Base-by-base conservation (phyloP, 2,329 filamentous ascomycete species). In the Acarospora socialis region DNA sequence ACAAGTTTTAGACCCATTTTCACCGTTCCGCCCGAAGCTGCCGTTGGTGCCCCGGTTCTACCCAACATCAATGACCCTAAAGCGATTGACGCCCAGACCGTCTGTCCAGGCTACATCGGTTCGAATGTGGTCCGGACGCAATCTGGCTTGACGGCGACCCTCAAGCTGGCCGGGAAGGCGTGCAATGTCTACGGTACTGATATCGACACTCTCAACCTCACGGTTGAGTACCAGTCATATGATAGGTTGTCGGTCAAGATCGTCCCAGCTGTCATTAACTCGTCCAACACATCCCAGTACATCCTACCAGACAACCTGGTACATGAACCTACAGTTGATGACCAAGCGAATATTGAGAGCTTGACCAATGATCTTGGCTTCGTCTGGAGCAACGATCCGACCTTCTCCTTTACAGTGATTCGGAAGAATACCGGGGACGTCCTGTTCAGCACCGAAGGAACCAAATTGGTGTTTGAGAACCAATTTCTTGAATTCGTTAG, bases 141-240 rank as follows among this genome's bases (percentile, higher is more conserved):
- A 3, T 47, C 52, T 37, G 68, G 68, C 3, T 55, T 74, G 31
- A 64, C 56, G 2, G 70, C 69, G 5, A 60, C 54, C 4, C 46
- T 74, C 43, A 55, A 45, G 0, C 48, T 74, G 32, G 67, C 66
- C 21, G 70, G 69, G 3, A 42, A 57, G 14, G 49, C 68, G 18
- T 74, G 82, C 59, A 79, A 87, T 52, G 68, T 73, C 14, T 92
- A 87, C 41, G 82, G 83, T 0, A 77, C 66, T 5, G 83, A 92
- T 48, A 59, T 92, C 17, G 63, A 74, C 15, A 59, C 66, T 4
- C 58, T 92, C 29, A 66, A 64, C 21, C 57, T 92, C 19, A 66
- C 70, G 3, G 75, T 90, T 8, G 69, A 76, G 45, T 77, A 76
- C 42, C 73, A 81, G 48, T 65, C 69, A 4, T 54, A 56, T 10